Conservation (phyloP, 1,284 basidiomycete genomes). For the Xerocomus minutiporus region DNA sequence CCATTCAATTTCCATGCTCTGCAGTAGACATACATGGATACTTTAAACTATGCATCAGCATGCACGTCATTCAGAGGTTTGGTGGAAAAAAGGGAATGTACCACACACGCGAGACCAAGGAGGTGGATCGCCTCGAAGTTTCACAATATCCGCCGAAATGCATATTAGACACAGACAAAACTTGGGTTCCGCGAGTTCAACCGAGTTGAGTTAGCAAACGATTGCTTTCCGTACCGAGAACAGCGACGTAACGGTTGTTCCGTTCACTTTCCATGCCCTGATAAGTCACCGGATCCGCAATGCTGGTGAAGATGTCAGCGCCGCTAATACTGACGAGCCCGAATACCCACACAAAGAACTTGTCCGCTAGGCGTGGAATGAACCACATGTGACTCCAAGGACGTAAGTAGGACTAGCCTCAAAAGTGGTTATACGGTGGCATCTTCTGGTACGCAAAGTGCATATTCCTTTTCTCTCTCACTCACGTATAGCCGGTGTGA, state of each 20-base stretch:
- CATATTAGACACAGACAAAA: background rate
- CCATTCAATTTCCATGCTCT: too few relatives aligned
- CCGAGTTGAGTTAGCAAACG: background rate
- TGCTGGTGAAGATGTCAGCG: background rate
- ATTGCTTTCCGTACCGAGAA: background rate
- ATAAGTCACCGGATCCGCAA: background rate
- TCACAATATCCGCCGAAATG: background rate
- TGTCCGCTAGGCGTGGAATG: background rate
- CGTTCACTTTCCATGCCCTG: background rate
- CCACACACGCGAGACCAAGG: too few relatives aligned
- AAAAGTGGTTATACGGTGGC: background rate
- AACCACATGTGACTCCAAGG: conserved; percentile 1
- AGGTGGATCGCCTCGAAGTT: background rate
- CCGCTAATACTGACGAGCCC: background rate
- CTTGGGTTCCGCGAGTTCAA: background rate
- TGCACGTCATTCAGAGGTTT: too few relatives aligned
- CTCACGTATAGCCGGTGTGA: conserved; percentile 1
- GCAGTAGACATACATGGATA: too few relatives aligned
- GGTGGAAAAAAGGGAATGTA: too few relatives aligned
- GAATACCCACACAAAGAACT: background rate
- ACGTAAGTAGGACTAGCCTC: background rate
- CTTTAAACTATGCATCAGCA: too few relatives aligned
- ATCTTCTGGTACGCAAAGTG: background rate
- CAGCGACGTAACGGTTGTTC: background rate
- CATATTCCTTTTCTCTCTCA: conserved; percentile 1